These are phyloP conservation scores for Pythium volutum DNA, from an alignment of 352 stramenopile species.

Conservation along the genomic window DNA sequence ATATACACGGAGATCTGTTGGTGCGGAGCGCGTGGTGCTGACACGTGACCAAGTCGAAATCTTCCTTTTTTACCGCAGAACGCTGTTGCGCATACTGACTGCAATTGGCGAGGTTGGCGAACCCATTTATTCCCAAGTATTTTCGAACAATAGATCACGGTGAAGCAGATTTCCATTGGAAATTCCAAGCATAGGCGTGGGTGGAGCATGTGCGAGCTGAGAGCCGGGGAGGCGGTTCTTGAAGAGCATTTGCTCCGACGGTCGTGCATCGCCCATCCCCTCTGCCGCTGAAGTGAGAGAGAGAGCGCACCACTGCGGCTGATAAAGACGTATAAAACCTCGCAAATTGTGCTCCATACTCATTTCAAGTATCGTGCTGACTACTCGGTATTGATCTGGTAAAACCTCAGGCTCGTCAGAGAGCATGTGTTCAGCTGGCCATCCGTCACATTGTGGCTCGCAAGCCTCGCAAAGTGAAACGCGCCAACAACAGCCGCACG, in stretches of 20 bases:
- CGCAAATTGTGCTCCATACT: background rate
- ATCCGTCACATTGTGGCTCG: background rate
- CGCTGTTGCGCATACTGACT: no score
- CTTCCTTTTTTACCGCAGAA: no score
- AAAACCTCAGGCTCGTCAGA: constrained; percentile 15
- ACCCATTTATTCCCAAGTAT: no score
- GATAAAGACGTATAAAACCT: constrained; percentile 19
- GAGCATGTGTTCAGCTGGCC: constrained; percentile 14
- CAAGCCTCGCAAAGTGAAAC: constrained; percentile 4
- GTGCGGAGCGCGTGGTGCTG: no score
- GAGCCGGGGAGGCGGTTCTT: constrained; percentile 7
- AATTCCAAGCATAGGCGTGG: no score
- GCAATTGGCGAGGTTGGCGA: background rate
- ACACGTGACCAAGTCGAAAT: no score
- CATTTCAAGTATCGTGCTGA: constrained; percentile 17
- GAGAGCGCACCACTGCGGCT: constrained; percentile 1
- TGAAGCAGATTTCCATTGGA: no score
- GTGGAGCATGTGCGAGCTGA: no score
- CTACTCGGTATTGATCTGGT: constrained; percentile 17
- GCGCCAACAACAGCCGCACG: background rate
- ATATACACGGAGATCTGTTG: no score
- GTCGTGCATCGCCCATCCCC: background rate
- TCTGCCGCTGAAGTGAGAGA: background rate
- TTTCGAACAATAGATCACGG: no score
- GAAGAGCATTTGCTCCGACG: constrained; percentile 5